Evolutionary conservation across 108 stramenopile genomes (phyloP).

Genomic region (Ochromonas danica): DNA sequence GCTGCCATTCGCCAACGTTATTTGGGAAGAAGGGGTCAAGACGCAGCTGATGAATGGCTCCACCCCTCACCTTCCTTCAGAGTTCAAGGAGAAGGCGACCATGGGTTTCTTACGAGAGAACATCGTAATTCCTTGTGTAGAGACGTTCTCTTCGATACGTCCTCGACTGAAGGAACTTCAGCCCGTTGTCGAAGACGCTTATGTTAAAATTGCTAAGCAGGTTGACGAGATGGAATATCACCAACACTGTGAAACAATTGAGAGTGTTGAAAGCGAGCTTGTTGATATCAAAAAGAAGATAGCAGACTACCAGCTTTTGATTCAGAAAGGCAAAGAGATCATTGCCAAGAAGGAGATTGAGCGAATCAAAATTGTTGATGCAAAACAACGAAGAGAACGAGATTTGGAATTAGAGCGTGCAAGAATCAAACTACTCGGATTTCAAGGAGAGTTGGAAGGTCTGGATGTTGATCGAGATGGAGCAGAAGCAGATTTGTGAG

Average conservation of each 20-base stretch:
- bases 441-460: background rate
- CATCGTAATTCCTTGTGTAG: background rate
- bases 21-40: constrained; percentile 24
- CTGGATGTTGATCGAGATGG: background rate
- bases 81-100: background rate
- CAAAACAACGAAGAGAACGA: background rate
- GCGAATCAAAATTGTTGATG: no score
- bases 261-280: background rate
- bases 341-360: no score
- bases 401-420: background rate
- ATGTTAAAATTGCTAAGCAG: background rate
- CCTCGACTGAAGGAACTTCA: no score
- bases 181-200: no score
- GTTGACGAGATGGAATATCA: background rate
- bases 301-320: background rate
- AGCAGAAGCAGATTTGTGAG: constrained; percentile 23
- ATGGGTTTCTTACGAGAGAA: background rate
- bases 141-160: no score
- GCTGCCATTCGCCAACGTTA: background rate
- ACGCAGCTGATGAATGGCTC: background rate
- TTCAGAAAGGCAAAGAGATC: background rate
- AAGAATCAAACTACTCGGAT: background rate
- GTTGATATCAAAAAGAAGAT: background rate
- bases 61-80: background rate
- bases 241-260: background rate